Conservation (phyloP, 2,329 filamentous ascomycete genomes). For the Fusarium sacchari region DNA sequence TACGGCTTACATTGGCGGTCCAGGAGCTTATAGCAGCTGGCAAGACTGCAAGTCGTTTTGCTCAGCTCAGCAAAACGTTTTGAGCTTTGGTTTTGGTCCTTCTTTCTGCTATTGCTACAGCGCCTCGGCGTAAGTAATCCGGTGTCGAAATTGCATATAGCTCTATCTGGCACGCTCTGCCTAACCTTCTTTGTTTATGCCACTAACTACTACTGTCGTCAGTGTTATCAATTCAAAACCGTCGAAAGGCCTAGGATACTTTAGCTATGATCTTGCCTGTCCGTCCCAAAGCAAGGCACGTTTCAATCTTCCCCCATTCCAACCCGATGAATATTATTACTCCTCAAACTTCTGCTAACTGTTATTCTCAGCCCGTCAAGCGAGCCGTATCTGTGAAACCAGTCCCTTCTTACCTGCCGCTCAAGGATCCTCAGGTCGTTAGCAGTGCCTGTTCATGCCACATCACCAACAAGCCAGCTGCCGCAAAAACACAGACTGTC, state of each 20-base stretch:
- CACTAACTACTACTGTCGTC: no score
- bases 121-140: background rate
- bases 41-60: background rate
- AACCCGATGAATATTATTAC: no score
- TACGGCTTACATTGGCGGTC: no score
- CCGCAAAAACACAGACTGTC: background rate
- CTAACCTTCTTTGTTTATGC: no score
- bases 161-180: no score
- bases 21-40: fast-evolving
- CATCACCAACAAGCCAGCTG: background rate
- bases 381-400: background rate
- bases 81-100: background rate
- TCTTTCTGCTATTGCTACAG: fast-evolving
- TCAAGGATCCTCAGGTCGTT: background rate
- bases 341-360: background rate
- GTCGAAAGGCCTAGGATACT: no score
- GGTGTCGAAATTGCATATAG: fast-evolving
- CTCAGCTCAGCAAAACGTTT: no score
- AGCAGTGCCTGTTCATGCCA: background rate
- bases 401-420: background rate
- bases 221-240: no score
- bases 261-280: background rate
- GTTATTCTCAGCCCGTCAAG: background rate
- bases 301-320: no score
- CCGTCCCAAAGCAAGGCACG: background rate